Evolutionary conservation across 192 early-diverging fungal species (phyloP), one percentile per base, ranked within the genome.

Genomic region (Chytriomyces confervae): DNA sequence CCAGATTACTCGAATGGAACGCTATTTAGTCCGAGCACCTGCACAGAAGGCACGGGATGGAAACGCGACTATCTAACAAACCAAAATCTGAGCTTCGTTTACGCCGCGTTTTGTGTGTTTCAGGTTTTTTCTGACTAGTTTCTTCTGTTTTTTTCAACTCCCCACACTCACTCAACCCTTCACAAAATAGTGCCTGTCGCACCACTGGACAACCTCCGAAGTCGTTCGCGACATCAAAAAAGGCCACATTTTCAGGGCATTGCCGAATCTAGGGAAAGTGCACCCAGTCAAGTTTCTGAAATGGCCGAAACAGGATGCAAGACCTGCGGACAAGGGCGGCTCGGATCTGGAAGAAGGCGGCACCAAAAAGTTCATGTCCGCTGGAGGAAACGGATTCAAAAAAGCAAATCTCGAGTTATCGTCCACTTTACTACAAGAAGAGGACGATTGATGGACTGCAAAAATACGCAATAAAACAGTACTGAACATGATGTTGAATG

Each of bases 381-480:
- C 53, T 20, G 16, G 16, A 57, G 53, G 13, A 20, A 57, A 20
- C 53, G 16, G 16, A 20, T 57, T 57, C 53, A 57, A 57, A 20
- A 57, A 20, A 20, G 13, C 53, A 57, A 57, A 57, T 13, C 53
- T 57, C 16, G 53, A 57, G 3, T 57, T 57, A 5, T 57, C 53
- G 53, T n/a, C 16, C 3, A 57, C 53, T n/a, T 57, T 57, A 20
- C 20, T 57, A 20, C 53, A 57, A 20, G 53, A 57, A 20, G 53
- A 57, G 53, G 16, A 57, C 16, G 53, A 57, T 57, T 57, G 53
- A 57, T 57, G 51, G 3, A 84, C 84, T 51, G 83, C 83, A 27
- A 10, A 53, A 53, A 10, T 10, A 10, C 51, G 51, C 51, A 57
- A 13, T 20, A 57, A 57, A 57, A 13, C 53, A 18, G 16, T 36